Evolutionary conservation across 2,329 filamentous ascomycete species (phyloP), one percentile per base, ranked within the genome.

Genomic region (Aspergillus sp.): DNA sequence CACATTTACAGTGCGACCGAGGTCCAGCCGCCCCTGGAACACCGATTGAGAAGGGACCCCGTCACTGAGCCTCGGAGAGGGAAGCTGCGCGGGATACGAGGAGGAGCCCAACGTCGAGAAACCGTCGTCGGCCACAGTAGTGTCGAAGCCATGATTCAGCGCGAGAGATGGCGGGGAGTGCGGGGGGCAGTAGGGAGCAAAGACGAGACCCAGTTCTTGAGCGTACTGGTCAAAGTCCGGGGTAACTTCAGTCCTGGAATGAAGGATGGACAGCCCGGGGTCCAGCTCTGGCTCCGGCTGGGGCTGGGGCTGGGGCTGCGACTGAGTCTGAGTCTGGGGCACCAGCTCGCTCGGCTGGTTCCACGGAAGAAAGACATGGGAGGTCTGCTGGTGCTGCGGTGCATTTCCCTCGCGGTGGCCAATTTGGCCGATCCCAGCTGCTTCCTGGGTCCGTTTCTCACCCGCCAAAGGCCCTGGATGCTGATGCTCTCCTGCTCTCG

Each of bases 201-300:
- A 34, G 1, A 53, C 50, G 3, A 53, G 31, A 4, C 50, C 50
- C 4, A 53, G 30, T 11, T 41, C 50, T 11, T 53, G 50, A 2
- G 50, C 50, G 23, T 53, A 53, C 31, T 53, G 50, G 50, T 53
- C 50, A 19, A 53, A 53, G n/a, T 53, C 31, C n/a, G 50, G 50
- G n/a, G 31, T 19, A 3, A 41, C 34, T 4, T 41, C 34, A 3
- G n/a, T 53, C 50, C n/a, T 19, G 50, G 50, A 22, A 13, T 41
- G 34, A 11, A 41, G 34, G 2, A 41, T 41, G 3, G 34, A 41
- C 9, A 41, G 11, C 11, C 17, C 34, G 34, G 34, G 34, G 34
- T 41, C 34, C 11, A 41, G 34, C 34, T 41, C 34, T 13, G 34
- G 34, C 15, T 41, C 34, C 4, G 34, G 34, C 11, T 41, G 11